These are phyloP conservation scores for Gossypium ekmanianum DNA, from an alignment of 345 rosid genomes.

Conservation along the genomic window DNA sequence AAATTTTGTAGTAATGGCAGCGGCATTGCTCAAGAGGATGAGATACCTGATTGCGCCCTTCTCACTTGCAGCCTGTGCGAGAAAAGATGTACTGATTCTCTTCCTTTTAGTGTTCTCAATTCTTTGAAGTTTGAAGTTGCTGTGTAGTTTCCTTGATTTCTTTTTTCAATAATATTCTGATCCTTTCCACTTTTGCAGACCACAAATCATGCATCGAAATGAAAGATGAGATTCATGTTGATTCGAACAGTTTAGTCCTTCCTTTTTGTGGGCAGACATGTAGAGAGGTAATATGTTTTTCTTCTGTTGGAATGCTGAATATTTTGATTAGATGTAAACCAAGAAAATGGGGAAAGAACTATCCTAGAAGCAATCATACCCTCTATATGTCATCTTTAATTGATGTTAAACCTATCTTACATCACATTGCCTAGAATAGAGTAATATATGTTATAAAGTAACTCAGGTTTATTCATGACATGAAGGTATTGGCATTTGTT, in stretches of 20 bases:
- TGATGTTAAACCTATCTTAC: background rate
- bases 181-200: slow-evolving; percentile 40
- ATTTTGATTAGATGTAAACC: background rate
- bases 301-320: background rate
- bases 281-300: slow-evolving; percentile 49
- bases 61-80: slow-evolving; percentile 67
- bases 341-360: background rate
- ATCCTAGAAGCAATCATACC: background rate
- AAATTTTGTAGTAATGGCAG: slow-evolving; percentile 66
- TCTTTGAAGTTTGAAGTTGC: slow-evolving; percentile 11
- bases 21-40: slow-evolving; percentile 33
- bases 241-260: slow-evolving; percentile 31
- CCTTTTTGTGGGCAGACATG: slow-evolving; percentile 77
- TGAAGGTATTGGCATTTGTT: background rate
- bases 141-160: background rate
- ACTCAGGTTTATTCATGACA: slow-evolving; percentile 1
- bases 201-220: slow-evolving; percentile 63
- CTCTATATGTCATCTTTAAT: background rate
- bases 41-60: slow-evolving; percentile 19
- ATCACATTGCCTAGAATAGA: background rate
- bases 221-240: slow-evolving; percentile 36
- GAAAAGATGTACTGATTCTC: slow-evolving; percentile 60
- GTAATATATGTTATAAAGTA: background rate
- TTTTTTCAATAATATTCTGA: slow-evolving; percentile 18
- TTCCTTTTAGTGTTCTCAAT: slow-evolving; percentile 13